A percentile compares a stretch with the other conserved stretches of the same genome.
Conservation (phyloP, 2,329 filamentous ascomycete genomes). For the Microdochium bolleyi region DNA sequence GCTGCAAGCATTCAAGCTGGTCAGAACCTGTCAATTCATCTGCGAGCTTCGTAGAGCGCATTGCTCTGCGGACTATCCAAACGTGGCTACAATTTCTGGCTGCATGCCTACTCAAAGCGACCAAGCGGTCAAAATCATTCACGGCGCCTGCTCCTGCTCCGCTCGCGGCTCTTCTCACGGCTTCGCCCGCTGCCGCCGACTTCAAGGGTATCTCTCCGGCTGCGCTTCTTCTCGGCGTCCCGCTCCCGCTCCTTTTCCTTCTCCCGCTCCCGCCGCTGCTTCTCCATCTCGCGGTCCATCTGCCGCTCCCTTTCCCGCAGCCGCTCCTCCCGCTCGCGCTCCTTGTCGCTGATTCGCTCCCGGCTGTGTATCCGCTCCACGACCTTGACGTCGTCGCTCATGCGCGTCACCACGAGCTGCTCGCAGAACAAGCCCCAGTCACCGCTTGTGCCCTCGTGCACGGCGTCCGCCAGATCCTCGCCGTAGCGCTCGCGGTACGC, state of each 20-base stretch:
- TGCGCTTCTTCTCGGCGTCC: constrained; percentile 5
- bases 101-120: too few species aligned
- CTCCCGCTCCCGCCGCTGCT: background rate
- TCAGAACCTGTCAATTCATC: too few species aligned
- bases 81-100: background rate
- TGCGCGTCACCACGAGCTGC: constrained; percentile 56
- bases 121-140: too few species aligned
- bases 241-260: background rate
- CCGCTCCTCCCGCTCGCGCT: constrained; percentile 4
- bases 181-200: constrained; percentile 15
- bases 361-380: constrained; percentile 18
- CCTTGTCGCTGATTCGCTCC: constrained; percentile 5
- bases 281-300: background rate
- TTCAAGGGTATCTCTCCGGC: constrained; percentile 10
- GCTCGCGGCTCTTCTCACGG: constrained; percentile 12
- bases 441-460: constrained; percentile 67
- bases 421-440: constrained; percentile 74
- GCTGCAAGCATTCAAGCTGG: too few species aligned
- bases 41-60: too few species aligned
- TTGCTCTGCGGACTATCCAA: too few species aligned
- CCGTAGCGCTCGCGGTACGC: constrained; percentile 76
- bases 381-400: constrained; percentile 49
- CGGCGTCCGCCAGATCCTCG: constrained; percentile 65
- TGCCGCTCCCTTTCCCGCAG: background rate
- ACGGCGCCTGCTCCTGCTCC: constrained; percentile 12